Evolutionary conservation across 2,329 filamentous ascomycete genomes (phyloP), one percentile per base, ranked within the genome.

Genomic region (Penicillium sp.): DNA sequence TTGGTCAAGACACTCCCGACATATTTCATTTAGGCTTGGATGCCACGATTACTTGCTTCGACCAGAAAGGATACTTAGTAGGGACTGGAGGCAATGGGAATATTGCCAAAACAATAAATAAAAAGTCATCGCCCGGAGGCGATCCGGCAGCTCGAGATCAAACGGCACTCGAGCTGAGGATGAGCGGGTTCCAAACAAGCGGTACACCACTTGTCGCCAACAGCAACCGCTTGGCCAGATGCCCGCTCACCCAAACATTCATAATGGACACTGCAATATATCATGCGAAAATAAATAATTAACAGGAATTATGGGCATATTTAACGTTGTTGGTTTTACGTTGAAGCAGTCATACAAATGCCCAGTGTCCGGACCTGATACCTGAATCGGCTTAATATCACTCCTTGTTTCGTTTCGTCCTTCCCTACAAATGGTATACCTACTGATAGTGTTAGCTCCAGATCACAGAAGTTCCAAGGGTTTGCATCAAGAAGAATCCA

Each of bases 191-290:
- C 26, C 26, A 32, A 32, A 32, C 5, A 31, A 32, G 26, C 43
- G 11, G 26, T 20, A n/a, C 0, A 3, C 43, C 16, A 45, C 18
- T 13, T 39, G 18, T 39, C 10, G 42, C 42, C 24, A 44, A 18
- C 16, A 3, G n/a, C 10, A 44, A 44, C 26, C 43, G 43, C 26
- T 45, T 20, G 10, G 5, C 42, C 42, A 32, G 32, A 13, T 20
- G 16, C 26, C 26, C 42, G 2, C 42, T 16, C 43, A 45, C 16
- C 26, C 4, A 31, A 7, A 29, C 42, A 31, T 44, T 4, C 3
- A 31, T 3, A 14, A 10, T 1, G 31, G 10, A 10, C 10, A 99
- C 10, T 20, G 2, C 18, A 7, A 32, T 11, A 13, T 31, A 31
- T 11, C 10, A 31, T 10, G 11, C 4, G 11, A 32, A 32, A 13